Evolutionary conservation across 1,139 yeast genomes (phyloP).

Genomic region (Blastobotrys malaysiensis): DNA sequence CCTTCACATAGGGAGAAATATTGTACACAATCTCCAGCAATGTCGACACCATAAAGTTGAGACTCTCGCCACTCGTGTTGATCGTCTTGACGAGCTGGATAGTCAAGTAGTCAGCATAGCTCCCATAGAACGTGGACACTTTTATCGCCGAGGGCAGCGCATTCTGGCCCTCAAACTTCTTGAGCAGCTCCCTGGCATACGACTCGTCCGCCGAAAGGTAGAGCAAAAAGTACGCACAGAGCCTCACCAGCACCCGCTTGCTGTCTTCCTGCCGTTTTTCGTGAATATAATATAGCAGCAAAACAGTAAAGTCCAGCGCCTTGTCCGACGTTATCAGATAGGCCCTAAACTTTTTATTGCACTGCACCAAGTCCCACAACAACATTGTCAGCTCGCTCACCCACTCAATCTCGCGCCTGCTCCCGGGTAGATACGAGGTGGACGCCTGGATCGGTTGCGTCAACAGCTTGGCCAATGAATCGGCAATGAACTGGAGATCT

Average conservation of each 20-base stretch:
- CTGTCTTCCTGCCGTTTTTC: constrained; percentile 42
- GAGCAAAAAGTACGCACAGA: constrained; percentile 56
- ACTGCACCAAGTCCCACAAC: constrained; percentile 72
- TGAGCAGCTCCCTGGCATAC: constrained; percentile 26
- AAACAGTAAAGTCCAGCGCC: constrained; percentile 50
- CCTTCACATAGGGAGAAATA: constrained; percentile 30
- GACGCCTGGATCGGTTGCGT: constrained; percentile 33
- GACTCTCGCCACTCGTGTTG: constrained; percentile 18
- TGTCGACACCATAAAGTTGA: constrained; percentile 25
- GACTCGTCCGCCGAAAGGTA: constrained; percentile 50
- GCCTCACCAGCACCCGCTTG: constrained; percentile 48
- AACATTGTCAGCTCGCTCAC: constrained; percentile 50
- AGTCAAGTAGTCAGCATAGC: constrained; percentile 34
- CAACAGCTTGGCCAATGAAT: constrained; percentile 31
- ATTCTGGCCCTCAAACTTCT: constrained; percentile 28
- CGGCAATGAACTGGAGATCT: constrained; percentile 44
- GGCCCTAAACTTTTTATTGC: constrained; percentile 46
- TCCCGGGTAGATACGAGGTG: constrained; percentile 32
- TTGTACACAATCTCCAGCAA: constrained; percentile 32
- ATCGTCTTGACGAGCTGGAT: constrained; percentile 24
- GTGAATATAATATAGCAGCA: constrained; percentile 52
- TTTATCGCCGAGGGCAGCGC: constrained; percentile 29
- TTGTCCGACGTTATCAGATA: constrained; percentile 44
- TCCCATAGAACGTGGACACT: constrained; percentile 27
- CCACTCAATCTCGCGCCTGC: constrained; percentile 30